Conservation (phyloP, 208 protist genomes). For the Tritrichomonas foetus region DNA sequence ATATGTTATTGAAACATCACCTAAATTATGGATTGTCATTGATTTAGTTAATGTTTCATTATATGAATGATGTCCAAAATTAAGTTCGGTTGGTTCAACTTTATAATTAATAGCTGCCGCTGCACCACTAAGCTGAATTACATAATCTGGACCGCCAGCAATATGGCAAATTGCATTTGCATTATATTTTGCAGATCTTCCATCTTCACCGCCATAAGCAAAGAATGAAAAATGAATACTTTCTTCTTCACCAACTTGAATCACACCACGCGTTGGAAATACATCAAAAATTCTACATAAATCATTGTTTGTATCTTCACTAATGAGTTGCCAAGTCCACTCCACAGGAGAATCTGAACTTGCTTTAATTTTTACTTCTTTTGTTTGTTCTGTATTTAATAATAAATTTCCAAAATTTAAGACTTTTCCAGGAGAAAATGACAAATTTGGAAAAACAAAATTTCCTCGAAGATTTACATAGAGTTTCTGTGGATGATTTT, state of each 20-base stretch:
- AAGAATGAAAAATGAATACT: neutral
- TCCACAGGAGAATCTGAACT: neutral
- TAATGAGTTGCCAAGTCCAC: neutral
- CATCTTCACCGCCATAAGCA: neutral
- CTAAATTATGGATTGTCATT: neutral
- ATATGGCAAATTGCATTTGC: neutral
- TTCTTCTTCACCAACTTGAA: neutral
- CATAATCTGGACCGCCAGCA: neutral
- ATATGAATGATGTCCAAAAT: neutral
- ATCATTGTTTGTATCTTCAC: neutral
- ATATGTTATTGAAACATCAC: neutral
- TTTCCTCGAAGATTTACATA: neutral
- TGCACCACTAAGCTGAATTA: neutral
- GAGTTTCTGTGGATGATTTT: neutral
- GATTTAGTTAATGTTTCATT: neutral
- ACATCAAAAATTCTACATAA: constrained; percentile 14
- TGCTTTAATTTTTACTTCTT: neutral
- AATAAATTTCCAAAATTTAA: neutral
- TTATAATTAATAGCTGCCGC: neutral
- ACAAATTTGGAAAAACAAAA: neutral
- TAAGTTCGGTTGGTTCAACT: neutral
- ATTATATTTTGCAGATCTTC: neutral
- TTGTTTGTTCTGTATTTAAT: neutral
- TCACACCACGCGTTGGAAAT: neutral
- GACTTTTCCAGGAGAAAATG: neutral